Evolutionary conservation across 169 alveolate species (phyloP).

Genomic region (Plasmodium knowlesi): DNA sequence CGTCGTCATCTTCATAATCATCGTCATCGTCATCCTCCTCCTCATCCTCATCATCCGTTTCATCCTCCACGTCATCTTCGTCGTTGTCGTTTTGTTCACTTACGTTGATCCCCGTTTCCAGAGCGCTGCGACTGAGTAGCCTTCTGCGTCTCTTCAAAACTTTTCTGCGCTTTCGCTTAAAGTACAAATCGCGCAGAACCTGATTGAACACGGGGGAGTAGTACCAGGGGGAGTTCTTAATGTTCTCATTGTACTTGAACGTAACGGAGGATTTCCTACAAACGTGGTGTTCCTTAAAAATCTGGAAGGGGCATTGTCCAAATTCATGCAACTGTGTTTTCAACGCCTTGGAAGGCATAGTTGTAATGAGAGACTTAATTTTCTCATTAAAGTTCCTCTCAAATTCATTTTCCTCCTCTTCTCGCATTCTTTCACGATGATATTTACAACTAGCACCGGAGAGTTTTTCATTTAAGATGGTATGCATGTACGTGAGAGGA

Average conservation of each 20-base stretch:
- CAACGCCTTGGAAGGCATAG: slow-evolving; percentile 87
- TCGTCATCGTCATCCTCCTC: not conserved
- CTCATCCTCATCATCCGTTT: not conserved
- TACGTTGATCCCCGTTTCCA: not conserved
- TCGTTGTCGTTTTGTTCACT: not conserved
- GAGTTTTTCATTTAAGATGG: slow-evolving; percentile 70
- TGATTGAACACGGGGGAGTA: slow-evolving; percentile 24
- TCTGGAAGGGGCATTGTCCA: slow-evolving; percentile 92
- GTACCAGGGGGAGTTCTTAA: slow-evolving; percentile 58
- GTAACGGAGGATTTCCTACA: not conserved
- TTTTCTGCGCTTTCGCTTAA: not conserved
- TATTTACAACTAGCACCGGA: not conserved
- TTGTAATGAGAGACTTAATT: slow-evolving; percentile 75
- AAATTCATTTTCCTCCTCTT: slow-evolving; percentile 24
- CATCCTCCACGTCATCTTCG: not conserved
- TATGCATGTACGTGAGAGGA: slow-evolving; percentile 90
- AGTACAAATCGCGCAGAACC: not conserved
- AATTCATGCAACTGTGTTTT: slow-evolving; percentile 90
- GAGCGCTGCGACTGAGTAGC: not conserved
- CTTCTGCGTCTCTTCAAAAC: not conserved
- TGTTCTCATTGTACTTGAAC: not conserved
- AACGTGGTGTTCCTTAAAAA: slow-evolving; percentile 89
- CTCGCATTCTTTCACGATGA: slow-evolving; percentile 64
- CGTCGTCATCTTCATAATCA: not conserved
- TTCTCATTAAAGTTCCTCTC: slow-evolving; percentile 76